Evolutionary conservation across 129 eudicot species (phyloP), one percentile per base, ranked within the genome.

Genomic region (Flaveria linearis): DNA sequence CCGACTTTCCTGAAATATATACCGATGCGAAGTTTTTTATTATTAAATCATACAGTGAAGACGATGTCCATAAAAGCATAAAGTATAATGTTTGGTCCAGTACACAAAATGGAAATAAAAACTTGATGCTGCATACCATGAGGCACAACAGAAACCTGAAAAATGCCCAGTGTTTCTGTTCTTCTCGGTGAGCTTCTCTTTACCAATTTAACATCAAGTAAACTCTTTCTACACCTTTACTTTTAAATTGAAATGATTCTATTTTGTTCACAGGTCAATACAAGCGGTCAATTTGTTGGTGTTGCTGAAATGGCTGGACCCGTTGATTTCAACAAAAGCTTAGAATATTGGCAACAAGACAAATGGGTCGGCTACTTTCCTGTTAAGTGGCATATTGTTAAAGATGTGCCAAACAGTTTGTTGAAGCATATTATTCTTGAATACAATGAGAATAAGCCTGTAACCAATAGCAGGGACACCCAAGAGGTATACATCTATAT

Each of bases 321-420:
- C 4, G 96, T 89, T 80, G 93, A 92, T 80, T 89, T 89, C 41
- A 58, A 89, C 87, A 89, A 85, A 91, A 92, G 84, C 51, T 76
- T 92, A 16, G 96, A 92, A 28, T 92, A 85, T 72, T 89, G 97
- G 97, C 96, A 92, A 64, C 97, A 92, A 72, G 96, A 92, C 87
- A 92, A 92, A 67, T 89, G 97, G 97, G 82, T 86, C 62, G 97
- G 97, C 5, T 89, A 92, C 64, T 89, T 92, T 60, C 93, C 97
- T 5, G 91, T 92, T 0, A 92, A 92, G 93, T 92, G 97, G 97
- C 97, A 92, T 84, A 92, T 92, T 57, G 96, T 92, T 41, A 92
- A 92, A 80, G 97, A 92, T 74, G 83, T 89, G 18, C 96, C 96
- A 0, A 87, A 89, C 80, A 89, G 86, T 78, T 75, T 89, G 84